A percentile compares a stretch with the other conserved stretches of the same genome.
phyloP scores from a whole-genome alignment of 306 rosid genomes.

The Quercus ilex region DNA sequence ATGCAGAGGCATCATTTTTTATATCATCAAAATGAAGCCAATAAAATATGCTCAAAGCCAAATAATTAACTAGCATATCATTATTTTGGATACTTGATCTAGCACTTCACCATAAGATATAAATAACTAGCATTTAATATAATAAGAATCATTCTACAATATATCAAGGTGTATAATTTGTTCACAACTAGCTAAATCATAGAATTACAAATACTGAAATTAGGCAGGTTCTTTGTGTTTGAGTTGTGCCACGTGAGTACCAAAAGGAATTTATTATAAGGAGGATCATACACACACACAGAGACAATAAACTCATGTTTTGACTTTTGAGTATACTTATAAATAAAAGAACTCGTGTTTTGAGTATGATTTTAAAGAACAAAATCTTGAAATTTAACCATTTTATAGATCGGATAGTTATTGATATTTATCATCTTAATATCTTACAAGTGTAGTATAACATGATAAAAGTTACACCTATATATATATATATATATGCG shows the following conservation, averaged over 20 bases:
- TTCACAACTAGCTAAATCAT: background rate
- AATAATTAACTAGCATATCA: background rate
- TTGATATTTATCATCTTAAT: too few relatives aligned
- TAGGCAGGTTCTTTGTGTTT: conserved; percentile 4
- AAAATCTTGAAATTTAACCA: too few relatives aligned
- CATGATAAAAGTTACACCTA: background rate
- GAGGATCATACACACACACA: background rate
- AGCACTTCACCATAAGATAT: background rate
- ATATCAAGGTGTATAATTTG: background rate
- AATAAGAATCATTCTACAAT: background rate
- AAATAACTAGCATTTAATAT: background rate
- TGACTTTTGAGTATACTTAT: too few relatives aligned
- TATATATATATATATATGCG: background rate
- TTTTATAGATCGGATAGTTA: too few relatives aligned
- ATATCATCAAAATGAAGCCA: conserved; percentile 17
- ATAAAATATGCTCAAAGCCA: background rate
- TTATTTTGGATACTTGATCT: background rate
- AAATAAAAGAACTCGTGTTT: too few relatives aligned
- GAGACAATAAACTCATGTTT: too few relatives aligned
- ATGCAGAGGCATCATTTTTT: conserved; percentile 9
- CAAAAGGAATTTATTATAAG: background rate
- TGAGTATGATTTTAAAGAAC: too few relatives aligned
- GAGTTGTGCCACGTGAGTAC: background rate
- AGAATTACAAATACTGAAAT: background rate
- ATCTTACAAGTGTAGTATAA: too few relatives aligned